Base-by-base conservation (phyloP, 164 flowering plant genomes). In the Santalum album region DNA sequence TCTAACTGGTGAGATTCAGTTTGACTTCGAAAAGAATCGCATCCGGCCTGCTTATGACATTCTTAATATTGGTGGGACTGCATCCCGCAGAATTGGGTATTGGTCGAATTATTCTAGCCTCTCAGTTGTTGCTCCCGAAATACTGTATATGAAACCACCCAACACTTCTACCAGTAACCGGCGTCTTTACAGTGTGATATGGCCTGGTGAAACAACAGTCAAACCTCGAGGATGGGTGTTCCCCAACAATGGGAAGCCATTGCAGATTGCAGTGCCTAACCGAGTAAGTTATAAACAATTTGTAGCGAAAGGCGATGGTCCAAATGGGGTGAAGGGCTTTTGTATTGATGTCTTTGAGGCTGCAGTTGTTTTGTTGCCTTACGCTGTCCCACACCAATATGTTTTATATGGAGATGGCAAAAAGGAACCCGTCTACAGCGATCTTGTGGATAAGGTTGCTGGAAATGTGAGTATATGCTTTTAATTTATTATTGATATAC, bases 171-270 rank as follows among this genome's bases (percentile, higher is more conserved):
- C 73, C 14, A 70, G 73, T 47, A 78, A 54, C 54, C 89, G 78
- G 58, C 73, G 67, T 49, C 88, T 91, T 53, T 62, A 66, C 50
- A 63, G 69, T 50, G 77, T 79, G 14, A 73, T 82, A 60, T 91
- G 98, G 98, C 98, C 98, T 29, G 98, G 98, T 29, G 81, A 82
- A 57, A 63, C 77, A 4, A 34, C 65, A 14, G 35, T 14, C 15
- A 56, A 54, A 45, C 98, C 98, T 46, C 78, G 86, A 19, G 98
- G 98, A 29, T 91, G 98, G 98, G 95, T 88, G 32, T 86, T 91
- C 59, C 96, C 98, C 0, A 70, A 88, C 75, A 91, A 82, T 61
- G 95, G 91, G 47, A 72, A 67, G 67, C 82, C 90, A 17, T 61
- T 91, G 27, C 67, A 78, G 27, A 84, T 91, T 58, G 96, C 70